Base-by-base conservation (phyloP, 1,139 yeast genomes). In the Magnusiomyces sp. region DNA sequence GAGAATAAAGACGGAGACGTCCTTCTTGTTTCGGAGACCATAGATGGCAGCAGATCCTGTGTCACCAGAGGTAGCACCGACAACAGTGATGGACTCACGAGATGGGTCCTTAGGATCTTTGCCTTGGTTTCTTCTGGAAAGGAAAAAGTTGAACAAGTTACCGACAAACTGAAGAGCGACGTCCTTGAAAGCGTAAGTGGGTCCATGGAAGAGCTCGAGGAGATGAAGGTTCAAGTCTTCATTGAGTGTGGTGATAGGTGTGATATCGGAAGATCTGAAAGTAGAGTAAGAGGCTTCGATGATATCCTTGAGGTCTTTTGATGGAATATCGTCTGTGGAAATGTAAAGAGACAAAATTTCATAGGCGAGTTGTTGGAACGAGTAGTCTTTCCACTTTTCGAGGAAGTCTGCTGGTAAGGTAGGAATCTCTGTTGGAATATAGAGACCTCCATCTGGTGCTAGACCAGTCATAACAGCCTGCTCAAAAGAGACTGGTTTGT, bases 41-140 rank as follows among this genome's bases (percentile, higher is more conserved):
- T 92, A 92, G 58, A 92, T 92, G 55, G 99, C 98, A 49, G 99
- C 99, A 46, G 96, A 86, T 49, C 99, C 99, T 45, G 99, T 92
- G 65, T 92, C 99, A 62, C 99, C 99, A 49, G 95, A 86, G 29
- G 99, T 92, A 43, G 99, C 99, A 61, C 99, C 99, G 53, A 92
- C 96, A 57, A 92, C 98, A 39, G 99, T 92, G 61, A 92, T 76
- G 55, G 80, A 78, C 60, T 88, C 94, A 62, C 94, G 77, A 56
- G 79, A 75, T 50, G 75, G 75, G 33, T 71, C 75, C 34, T 60
- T 59, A 27, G 72, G 78, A 40, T 77, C 71, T 63, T 83, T 78
- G 44, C 75, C 79, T 33, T 76, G 74, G 64, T 92, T 92, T 60
- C 79, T 77, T 69, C 96, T 83, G 53, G 77, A 74, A 62, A 92